These are phyloP conservation scores for Citrus mangshanensis DNA, from an alignment of 345 rosid genomes.

Conservation along the genomic window DNA sequence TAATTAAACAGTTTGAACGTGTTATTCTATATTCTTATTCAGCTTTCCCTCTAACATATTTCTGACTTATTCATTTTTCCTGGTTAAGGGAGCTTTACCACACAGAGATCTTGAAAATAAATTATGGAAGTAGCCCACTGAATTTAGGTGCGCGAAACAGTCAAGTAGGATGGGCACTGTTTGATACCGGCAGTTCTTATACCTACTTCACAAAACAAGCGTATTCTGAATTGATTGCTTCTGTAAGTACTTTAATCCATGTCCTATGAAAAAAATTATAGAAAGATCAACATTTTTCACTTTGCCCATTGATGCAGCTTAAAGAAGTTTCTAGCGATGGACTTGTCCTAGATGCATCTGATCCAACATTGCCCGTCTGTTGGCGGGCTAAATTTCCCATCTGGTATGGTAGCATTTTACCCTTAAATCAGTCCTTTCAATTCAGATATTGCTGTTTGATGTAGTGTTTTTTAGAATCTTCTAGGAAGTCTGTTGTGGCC, in stretches of 20 bases:
- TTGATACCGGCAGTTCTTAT: slow-evolving; percentile 93
- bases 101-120: slow-evolving; percentile 52
- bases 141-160: slow-evolving; percentile 43
- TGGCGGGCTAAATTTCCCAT: slow-evolving; percentile 56
- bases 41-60: slow-evolving; percentile 8
- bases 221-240: slow-evolving; percentile 57
- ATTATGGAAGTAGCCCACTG: slow-evolving; percentile 55
- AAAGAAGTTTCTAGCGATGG: slow-evolving; percentile 42
- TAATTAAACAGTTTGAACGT: background rate
- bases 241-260: slow-evolving; percentile 47
- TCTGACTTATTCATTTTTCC: background rate
- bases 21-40: background rate
- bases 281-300: background rate
- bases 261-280: background rate
- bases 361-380: slow-evolving; percentile 72
- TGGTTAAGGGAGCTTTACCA: slow-evolving; percentile 57
- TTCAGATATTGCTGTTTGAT: background rate
- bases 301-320: slow-evolving; percentile 43
- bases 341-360: slow-evolving; percentile 53
- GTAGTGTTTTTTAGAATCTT: background rate
- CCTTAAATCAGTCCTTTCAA: background rate
- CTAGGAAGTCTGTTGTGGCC: background rate
- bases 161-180: slow-evolving; percentile 43
- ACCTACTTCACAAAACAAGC: slow-evolving; percentile 75
- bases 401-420: slow-evolving; percentile 41